Conservation (phyloP, 768 basidiomycete genomes). For the Lactarius indigo region DNA sequence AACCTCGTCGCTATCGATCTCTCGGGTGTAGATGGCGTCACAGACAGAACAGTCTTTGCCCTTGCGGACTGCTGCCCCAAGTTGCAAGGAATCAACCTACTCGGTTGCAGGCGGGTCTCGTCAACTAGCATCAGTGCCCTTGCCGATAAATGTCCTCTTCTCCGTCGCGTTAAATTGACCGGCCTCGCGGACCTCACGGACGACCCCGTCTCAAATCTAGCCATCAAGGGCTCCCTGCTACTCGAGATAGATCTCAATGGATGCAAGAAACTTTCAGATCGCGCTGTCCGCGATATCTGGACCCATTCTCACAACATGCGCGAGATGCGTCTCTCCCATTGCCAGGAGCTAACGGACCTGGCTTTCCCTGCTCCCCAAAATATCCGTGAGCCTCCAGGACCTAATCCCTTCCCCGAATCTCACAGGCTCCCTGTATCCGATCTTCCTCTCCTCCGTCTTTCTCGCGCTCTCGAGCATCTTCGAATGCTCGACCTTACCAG, state of each 20-base stretch:
- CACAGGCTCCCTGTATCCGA: constrained; percentile 36
- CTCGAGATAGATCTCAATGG: constrained; percentile 93
- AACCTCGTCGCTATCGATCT: constrained; percentile 85
- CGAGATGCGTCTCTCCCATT: constrained; percentile 84
- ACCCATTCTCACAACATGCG: constrained; percentile 75
- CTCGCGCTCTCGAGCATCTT: constrained; percentile 72
- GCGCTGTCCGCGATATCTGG: constrained; percentile 82
- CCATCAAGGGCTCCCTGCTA: constrained; percentile 75
- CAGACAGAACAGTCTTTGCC: constrained; percentile 66
- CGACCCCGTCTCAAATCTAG: constrained; percentile 67
- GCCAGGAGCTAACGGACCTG: constrained; percentile 70
- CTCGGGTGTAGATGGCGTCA: constrained; percentile 63
- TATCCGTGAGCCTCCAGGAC: constrained; percentile 37
- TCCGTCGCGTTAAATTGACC: constrained; percentile 88
- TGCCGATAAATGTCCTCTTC: constrained; percentile 66
- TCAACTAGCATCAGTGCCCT: constrained; percentile 75
- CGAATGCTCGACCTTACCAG: constrained; percentile 91
- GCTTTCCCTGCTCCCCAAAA: constrained; percentile 77
- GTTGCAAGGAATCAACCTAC: constrained; percentile 90
- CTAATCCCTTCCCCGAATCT: constrained; percentile 38
- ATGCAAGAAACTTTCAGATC: constrained; percentile 74
- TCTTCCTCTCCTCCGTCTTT: constrained; percentile 63
- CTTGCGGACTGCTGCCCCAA: constrained; percentile 68
- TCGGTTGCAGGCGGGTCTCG: constrained; percentile 76
- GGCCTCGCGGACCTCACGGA: constrained; percentile 76